These are phyloP conservation scores for Plasmodium knowlesi DNA, from an alignment of 169 alveolate genomes.

Conservation along the genomic window DNA sequence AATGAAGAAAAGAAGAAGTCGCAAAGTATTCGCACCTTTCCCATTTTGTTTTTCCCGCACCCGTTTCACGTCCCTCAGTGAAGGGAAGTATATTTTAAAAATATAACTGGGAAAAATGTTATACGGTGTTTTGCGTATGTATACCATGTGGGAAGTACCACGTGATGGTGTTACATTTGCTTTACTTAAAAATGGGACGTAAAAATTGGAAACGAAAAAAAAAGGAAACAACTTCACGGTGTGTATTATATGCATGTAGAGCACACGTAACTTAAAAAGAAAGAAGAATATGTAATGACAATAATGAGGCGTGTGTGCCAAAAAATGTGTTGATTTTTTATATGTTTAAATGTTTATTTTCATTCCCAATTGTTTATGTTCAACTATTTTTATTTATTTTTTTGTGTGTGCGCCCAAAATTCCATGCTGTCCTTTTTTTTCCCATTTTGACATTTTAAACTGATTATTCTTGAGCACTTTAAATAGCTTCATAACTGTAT, in stretches of 20 bases:
- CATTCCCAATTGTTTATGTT: background rate
- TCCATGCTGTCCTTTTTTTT: background rate
- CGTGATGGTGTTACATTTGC: background rate
- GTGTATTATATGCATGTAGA: background rate
- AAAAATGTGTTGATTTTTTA: conserved; percentile 2
- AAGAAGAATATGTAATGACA: conserved; percentile 2
- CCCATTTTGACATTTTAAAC: background rate
- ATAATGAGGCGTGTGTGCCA: background rate
- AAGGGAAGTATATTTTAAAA: background rate
- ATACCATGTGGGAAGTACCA: background rate
- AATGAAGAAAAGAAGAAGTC: conserved; percentile 21
- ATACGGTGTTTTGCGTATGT: background rate
- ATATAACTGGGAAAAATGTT: conserved; percentile 18
- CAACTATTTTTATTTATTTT: conserved; percentile 6
- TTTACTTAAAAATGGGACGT: conserved; percentile 15
- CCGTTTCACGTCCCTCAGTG: background rate
- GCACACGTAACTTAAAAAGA: conserved; percentile 9
- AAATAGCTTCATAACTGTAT: conserved; percentile 41
- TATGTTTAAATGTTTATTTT: background rate
- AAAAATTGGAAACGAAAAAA: conserved; percentile 6
- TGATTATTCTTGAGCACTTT: conserved; percentile 1
- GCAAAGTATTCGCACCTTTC: conserved; percentile 24
- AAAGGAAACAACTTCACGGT: background rate
- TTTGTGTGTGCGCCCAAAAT: background rate
- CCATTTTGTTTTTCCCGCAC: conserved; percentile 9